phyloP scores from a whole-genome alignment of 768 basidiomycete species.

The Roridomyces roridus region DNA sequence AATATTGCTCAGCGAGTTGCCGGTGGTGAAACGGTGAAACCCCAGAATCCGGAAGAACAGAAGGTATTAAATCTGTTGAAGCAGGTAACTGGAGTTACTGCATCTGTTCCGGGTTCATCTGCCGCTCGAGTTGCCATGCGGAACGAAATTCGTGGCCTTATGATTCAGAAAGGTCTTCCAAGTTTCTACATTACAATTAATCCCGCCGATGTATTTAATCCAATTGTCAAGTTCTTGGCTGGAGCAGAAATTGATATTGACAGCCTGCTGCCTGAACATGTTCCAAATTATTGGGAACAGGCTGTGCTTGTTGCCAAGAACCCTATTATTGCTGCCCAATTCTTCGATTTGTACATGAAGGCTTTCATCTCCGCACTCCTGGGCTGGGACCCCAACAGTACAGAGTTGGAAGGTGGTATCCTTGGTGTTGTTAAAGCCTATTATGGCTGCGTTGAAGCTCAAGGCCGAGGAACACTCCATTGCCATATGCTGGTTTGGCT shows the following conservation, averaged over 20 bases:
- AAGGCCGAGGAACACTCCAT: slow-evolving; percentile 15
- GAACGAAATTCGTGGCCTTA: no score
- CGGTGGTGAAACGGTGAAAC: background rate
- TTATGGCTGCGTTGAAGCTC: slow-evolving; percentile 16
- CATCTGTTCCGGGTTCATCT: slow-evolving; percentile 4
- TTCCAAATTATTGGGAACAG: background rate
- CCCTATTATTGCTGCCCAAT: background rate
- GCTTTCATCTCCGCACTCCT: background rate
- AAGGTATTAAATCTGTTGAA: slow-evolving; percentile 25
- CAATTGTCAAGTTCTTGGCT: slow-evolving; percentile 11
- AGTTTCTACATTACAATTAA: slow-evolving; percentile 1
- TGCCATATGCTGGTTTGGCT: slow-evolving; percentile 16
- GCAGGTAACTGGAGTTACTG: slow-evolving; percentile 4
- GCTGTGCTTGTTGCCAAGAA: slow-evolving; percentile 22
- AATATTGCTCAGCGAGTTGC: background rate
- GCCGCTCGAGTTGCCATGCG: background rate
- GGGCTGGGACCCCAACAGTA: background rate
- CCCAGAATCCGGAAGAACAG: slow-evolving; percentile 23
- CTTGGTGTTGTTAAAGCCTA: slow-evolving; percentile 9
- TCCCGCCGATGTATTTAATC: background rate
- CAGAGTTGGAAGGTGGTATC: slow-evolving; percentile 4
- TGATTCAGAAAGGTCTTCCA: background rate
- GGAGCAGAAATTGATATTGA: slow-evolving; percentile 15
- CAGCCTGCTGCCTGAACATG: background rate
- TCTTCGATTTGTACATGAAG: slow-evolving; percentile 24